Base-by-base conservation (phyloP, 2,329 filamentous ascomycete species). In the Ceratocystis cubensis region DNA sequence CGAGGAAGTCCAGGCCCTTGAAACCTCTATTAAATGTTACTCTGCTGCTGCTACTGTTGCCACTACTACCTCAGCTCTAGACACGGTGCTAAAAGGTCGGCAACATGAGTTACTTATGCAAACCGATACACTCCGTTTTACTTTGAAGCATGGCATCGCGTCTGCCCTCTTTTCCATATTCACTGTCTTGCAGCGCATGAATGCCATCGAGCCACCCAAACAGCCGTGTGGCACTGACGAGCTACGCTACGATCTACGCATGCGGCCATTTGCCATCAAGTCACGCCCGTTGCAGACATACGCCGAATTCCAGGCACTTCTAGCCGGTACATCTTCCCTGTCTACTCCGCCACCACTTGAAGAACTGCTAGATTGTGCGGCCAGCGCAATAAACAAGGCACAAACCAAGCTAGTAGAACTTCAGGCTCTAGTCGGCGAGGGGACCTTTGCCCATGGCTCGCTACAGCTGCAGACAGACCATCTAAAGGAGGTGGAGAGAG, bases 211-310 rank as follows among this genome's bases (percentile, higher is more conserved):
- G 63, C 67, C 76, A 0, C 82, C 79, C 4, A 74, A 75, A 0
- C 78, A 84, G 1, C 85, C 87, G 0, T 95, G 91, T 73, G 84
- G 85, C 66, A 83, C 82, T 17, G 82, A 88, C 67, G 75, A 79
- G 41, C 77, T 91, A 3, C 85, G 90, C 13, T 92, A 94, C 74
- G 88, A 94, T 70, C 77, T 95, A 8, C 88, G 92, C 67, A 94
- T 96, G 89, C 89, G 88, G 71, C 89, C 91, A 0, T 96, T 95
- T 72, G 59, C 30, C n/a, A 30, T 68, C n/a, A 53, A 45, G 45
- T 64, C 67, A 13, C 46, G 63, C 6, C 30, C 33, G 28, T 61
- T 53, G 20, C 64, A 61, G 0, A 46, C 82, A 0, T 88, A 83
- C 69, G 82, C 84, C 5, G 82, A 85, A 15, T 90, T 88, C 69